Base-by-base conservation (phyloP, 768 basidiomycete species). In the Paxillus rubicundulus region DNA sequence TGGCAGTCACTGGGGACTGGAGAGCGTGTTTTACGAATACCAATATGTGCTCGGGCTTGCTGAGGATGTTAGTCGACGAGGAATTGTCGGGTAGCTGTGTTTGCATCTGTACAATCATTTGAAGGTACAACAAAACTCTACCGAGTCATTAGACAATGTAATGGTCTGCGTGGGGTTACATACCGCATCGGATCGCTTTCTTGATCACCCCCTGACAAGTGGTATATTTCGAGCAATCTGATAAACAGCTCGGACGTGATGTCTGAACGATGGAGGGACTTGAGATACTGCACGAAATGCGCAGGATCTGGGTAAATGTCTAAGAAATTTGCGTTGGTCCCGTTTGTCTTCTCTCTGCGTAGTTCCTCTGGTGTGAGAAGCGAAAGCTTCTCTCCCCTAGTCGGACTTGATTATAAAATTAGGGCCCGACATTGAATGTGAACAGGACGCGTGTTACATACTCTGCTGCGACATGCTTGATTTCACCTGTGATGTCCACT, bases 51-150 rank as follows among this genome's bases (percentile, higher is more conserved):
- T 78, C 77, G 0, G 90, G 87, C 53, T 86, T 63, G 48, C 56
- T 68, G 33, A 85, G 71, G 28, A 94, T 80, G 54, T 77, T 84
- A 4, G 79, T 76, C 0, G 81, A 74, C 14, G 76, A 70, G 16
- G 78, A 75, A 18, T 79, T 77, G 38, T 77, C 73, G 1, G 84
- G 78, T 4, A 92, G 71, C 47, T 83, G 78, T 1, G 81, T 75
- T 65, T 94, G 89, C 76, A 97, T 87, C 60, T 87, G 83, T 55
- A 93, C 75, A 32, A 92, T 82, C 33, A 96, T 74, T 62, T 95
- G 92, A 20, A 96, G 77, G 57, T 84, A 83, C 5, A 89, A 74
- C 32, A 98, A 62, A 0, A 83, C 80, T 55, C 89, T 90, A 49
- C 30, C 9, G 4, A 50, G 13, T 49, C 62, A 24, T 50, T 21